Evolutionary conservation across 2,329 filamentous ascomycete genomes (phyloP).

Genomic region (Cladosporium sp.): DNA sequence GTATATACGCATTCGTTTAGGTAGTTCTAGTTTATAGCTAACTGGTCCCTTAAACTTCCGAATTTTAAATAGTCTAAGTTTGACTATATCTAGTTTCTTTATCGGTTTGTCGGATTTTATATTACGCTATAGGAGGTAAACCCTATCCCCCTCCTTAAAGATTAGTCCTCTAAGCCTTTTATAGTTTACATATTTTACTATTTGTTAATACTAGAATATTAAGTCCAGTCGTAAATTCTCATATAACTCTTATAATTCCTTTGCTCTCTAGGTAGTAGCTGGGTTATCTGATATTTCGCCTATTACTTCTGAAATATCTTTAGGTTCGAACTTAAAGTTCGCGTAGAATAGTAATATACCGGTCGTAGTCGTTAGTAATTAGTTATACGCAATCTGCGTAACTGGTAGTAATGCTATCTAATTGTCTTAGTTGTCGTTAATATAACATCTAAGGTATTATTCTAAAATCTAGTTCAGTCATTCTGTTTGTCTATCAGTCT

Average conservation of each 20-base stretch:
- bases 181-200: background rate
- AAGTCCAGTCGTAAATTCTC: background rate
- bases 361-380: background rate
- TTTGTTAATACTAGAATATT: background rate
- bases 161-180: background rate
- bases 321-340: background rate
- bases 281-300: background rate
- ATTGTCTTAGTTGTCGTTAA: background rate
- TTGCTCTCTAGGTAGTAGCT: background rate
- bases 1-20: background rate
- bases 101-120: background rate
- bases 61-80: background rate
- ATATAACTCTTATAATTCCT: background rate
- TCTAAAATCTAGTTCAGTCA: background rate
- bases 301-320: background rate
- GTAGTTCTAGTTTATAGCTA: background rate
- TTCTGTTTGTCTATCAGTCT: background rate
- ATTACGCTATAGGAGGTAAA: background rate
- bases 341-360: background rate
- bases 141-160: background rate
- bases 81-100: background rate
- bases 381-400: background rate
- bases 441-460: background rate
- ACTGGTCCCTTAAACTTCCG: background rate
- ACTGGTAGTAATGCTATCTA: background rate